Conservation (phyloP, 495 filamentous ascomycete genomes). For the Penicillium simplicissimum region DNA sequence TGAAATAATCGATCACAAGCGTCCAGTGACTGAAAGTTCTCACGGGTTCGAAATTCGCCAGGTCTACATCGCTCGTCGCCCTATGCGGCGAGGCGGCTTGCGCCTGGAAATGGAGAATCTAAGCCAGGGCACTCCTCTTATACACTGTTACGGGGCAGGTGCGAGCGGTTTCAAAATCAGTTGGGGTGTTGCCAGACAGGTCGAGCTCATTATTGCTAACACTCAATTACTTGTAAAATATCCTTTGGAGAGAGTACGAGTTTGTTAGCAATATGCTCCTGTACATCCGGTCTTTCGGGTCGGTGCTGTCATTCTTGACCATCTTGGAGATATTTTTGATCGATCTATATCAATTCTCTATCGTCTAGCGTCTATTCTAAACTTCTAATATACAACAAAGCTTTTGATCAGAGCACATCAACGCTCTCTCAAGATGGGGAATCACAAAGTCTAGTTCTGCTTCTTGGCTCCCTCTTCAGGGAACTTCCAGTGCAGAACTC, state of each 20-base stretch:
- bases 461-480: constrained; percentile 14
- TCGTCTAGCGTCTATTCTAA: constrained; percentile 1
- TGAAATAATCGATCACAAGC: background rate
- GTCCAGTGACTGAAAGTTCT: background rate
- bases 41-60: constrained; percentile 11
- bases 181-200: constrained; percentile 23
- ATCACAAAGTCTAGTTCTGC: constrained; percentile 16
- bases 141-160: constrained; percentile 57
- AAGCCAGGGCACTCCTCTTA: constrained; percentile 23
- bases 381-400: background rate
- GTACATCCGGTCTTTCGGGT: background rate
- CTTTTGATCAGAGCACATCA: constrained; percentile 2
- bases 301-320: background rate
- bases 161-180: constrained; percentile 45
- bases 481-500: constrained; percentile 23
- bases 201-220: constrained; percentile 4
- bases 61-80: constrained; percentile 24
- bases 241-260: background rate
- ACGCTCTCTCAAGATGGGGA: background rate
- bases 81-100: constrained; percentile 23
- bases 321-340: background rate
- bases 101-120: constrained; percentile 18
- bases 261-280: background rate
- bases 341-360: background rate
- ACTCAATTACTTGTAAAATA: background rate